Evolutionary conservation across 345 rosid species (phyloP).

Genomic region (Gossypium bickii): DNA sequence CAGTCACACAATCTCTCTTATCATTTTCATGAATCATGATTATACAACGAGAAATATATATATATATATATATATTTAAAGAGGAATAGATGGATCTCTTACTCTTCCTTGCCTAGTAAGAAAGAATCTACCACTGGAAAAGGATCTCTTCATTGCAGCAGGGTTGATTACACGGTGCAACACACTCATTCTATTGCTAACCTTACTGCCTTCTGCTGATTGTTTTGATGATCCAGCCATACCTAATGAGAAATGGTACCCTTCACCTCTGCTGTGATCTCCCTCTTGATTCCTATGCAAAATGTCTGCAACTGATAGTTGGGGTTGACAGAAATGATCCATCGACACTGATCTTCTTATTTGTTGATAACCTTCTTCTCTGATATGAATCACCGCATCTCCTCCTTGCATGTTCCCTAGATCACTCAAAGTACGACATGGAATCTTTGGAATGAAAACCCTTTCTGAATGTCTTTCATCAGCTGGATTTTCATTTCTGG

Average conservation of each 20-base stretch:
- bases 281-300: slow-evolving; percentile 29
- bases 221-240: slow-evolving; percentile 10
- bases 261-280: slow-evolving; percentile 21
- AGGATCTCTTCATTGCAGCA: slow-evolving; percentile 5
- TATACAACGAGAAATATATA: background rate
- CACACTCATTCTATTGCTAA: background rate
- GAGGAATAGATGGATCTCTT: background rate
- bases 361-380: slow-evolving; percentile 25
- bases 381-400: slow-evolving; percentile 35
- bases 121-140: slow-evolving; percentile 12
- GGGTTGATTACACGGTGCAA: slow-evolving; percentile 9
- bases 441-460: slow-evolving; percentile 22
- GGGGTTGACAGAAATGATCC: slow-evolving; percentile 37
- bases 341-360: slow-evolving; percentile 49
- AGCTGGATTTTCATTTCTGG: background rate
- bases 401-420: slow-evolving; percentile 1
- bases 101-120: slow-evolving; percentile 7
- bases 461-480: slow-evolving; percentile 21
- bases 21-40: background rate
- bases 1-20: background rate
- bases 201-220: background rate
- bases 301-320: slow-evolving; percentile 38
- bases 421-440: slow-evolving; percentile 35
- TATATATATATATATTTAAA: background rate
- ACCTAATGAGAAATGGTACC: background rate